Conservation (phyloP, 129 eudicot species). For the Chrysanthemum seticuspe region DNA sequence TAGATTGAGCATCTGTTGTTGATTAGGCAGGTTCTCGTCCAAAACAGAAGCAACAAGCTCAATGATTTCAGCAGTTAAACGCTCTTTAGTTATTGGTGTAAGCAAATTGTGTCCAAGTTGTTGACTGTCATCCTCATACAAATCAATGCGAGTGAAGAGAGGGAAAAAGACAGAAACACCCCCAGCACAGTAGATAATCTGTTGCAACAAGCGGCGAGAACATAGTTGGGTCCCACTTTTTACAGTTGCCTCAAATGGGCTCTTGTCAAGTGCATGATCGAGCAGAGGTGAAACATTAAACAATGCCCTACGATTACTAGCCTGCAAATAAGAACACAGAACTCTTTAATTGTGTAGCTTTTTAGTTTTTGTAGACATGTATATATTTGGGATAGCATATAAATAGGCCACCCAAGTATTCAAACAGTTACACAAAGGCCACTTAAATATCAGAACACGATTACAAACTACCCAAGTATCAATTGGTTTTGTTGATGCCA, state of each 20-base stretch:
- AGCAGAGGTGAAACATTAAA: constrained; percentile 78
- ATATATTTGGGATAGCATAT: too few species aligned
- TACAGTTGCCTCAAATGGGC: constrained; percentile 76
- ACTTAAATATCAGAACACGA: too few species aligned
- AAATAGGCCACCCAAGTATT: too few species aligned
- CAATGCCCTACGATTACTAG: constrained; percentile 71
- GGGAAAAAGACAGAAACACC: constrained; percentile 99
- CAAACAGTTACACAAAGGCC: too few species aligned
- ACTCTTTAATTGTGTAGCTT: constrained; percentile 9
- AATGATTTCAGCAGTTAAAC: constrained; percentile 84
- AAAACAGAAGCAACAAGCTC: constrained; percentile 90
- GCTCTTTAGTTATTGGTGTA: constrained; percentile 70
- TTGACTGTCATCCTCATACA: constrained; percentile 50
- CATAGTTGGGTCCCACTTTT: constrained; percentile 86
- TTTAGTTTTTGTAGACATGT: too few species aligned
- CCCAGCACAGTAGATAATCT: constrained; percentile 93
- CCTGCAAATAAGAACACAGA: constrained; percentile 55
- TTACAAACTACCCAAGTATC: not conserved
- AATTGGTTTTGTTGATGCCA: too few species aligned
- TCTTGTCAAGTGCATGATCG: constrained; percentile 69
- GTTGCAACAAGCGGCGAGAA: constrained; percentile 86
- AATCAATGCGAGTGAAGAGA: constrained; percentile 72
- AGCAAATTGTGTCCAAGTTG: constrained; percentile 49
- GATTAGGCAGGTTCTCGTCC: constrained; percentile 91
- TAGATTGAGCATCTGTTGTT: constrained; percentile 92